Base-by-base conservation (phyloP, 805 yeast species). In the Starmerella khaoyaiensis region DNA sequence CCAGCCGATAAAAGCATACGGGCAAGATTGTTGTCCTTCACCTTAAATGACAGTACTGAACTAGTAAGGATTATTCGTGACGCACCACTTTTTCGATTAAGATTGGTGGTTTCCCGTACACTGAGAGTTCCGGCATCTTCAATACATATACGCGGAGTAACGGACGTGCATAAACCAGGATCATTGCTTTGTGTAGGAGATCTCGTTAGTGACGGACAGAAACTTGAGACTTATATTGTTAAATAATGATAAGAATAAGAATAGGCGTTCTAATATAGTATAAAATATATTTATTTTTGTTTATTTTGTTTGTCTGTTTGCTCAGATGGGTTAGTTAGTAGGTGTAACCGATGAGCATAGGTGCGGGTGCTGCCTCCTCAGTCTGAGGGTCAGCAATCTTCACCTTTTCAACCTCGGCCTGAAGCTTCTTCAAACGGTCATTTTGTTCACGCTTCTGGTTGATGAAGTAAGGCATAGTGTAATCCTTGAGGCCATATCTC, bases 401-500 rank as follows among this genome's bases (percentile, higher is more conserved):
- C 33, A 70, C 73, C 60, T 90, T 75, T 48, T 65, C 74, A 55
- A 76, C 73, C 57, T 81, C 68, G 52, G 81, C 90, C 37, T 66
- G 65, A 47, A 79, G 67, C 36, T 86, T 65, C 56, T 69, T 79
- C 48, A 71, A 64, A 44, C 84, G 58, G 44, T 71, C 67, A 49
- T 71, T 72, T 60, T 80, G 84, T 60, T 87, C 96, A 51, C 76
- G 77, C 53, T 76, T 74, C 46, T 79, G 64, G 28, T 93, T 78
- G 55, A 90, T 83, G 58, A 74, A 78, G 61, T 84, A 90, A 37
- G 99, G 98, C 66, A 80, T 86, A 48, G 80, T 76, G 63, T 76
- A 82, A 58, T 86, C 87, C 46, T 64, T 72, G 61, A 90, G 72
- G 48, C 72, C 71, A 60, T 83, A 79, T 56, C 93, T 67, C 98